These are phyloP conservation scores for Pholiota adiposa DNA, from an alignment of 1,284 basidiomycete genomes.

Conservation along the genomic window DNA sequence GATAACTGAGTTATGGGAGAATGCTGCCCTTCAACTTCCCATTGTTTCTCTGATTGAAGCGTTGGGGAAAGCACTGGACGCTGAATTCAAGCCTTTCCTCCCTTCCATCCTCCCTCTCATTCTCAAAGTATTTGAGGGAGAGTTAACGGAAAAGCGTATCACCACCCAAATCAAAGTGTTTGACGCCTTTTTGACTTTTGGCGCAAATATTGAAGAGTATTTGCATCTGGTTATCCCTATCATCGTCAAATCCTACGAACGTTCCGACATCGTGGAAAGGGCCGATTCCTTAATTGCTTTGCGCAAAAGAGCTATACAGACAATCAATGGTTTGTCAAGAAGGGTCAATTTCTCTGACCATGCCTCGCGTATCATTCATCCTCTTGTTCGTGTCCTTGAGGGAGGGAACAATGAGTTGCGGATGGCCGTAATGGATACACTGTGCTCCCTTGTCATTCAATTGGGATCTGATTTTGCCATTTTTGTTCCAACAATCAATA, in stretches of 20 bases:
- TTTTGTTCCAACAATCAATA: constrained; percentile 96
- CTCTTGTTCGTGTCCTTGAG: constrained; percentile 88
- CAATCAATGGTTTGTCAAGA: constrained; percentile 89
- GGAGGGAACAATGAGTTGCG: constrained; percentile 84
- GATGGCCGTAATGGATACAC: constrained; percentile 89
- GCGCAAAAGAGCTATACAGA: constrained; percentile 89
- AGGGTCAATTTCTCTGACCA: constrained; percentile 99
- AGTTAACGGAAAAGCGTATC: constrained; percentile 78
- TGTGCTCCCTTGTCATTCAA: constrained; percentile 92
- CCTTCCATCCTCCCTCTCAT: constrained; percentile 91
- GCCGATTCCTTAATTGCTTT: constrained; percentile 76
- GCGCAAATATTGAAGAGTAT: constrained; percentile 97
- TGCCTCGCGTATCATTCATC: constrained; percentile 96
- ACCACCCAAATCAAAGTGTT: constrained; percentile 90
- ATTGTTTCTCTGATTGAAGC: constrained; percentile 95
- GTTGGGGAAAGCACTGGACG: constrained; percentile 93
- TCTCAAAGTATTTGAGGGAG: constrained; percentile 90
- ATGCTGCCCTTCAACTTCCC: constrained; percentile 85
- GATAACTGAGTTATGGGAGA: constrained; percentile 91
- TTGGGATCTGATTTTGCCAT: constrained; percentile 97
- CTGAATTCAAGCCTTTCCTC: constrained; percentile 98
- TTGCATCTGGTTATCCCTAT: constrained; percentile 96
- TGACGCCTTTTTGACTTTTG: constrained; percentile 94
- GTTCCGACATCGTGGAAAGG: constrained; percentile 74
- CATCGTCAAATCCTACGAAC: constrained; percentile 92